Evolutionary conservation across 768 basidiomycete genomes (phyloP).

Genomic region (Tremella yokohamensis): DNA sequence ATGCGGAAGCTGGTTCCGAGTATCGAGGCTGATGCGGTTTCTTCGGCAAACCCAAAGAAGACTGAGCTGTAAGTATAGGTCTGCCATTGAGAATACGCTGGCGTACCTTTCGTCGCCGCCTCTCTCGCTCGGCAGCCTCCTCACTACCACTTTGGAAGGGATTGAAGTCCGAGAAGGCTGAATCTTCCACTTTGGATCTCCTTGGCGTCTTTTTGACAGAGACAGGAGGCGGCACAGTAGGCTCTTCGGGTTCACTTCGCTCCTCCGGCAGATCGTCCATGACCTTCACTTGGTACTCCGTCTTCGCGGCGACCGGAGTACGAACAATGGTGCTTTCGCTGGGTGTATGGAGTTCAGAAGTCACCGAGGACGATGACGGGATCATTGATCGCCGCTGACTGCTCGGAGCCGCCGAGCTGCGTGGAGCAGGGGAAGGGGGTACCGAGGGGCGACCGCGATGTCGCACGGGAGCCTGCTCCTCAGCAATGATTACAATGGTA

Average conservation of each 20-base stretch:
- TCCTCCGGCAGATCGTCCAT: conserved; percentile 26
- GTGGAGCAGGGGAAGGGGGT: conserved; percentile 5
- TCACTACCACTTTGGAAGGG: conserved; percentile 50
- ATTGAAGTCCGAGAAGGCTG: conserved; percentile 48
- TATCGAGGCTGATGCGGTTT: conserved; percentile 28
- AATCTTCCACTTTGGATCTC: conserved; percentile 28
- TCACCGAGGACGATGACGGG: conserved; percentile 13
- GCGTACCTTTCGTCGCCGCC: conserved; percentile 38
- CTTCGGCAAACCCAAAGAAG: conserved; percentile 22
- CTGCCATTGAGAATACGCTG: background rate
- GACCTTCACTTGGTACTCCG: conserved; percentile 6
- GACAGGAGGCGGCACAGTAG: conserved; percentile 1
- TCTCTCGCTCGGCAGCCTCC: conserved; percentile 31
- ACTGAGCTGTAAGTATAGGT: conserved; percentile 21
- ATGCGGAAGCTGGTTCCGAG: conserved; percentile 22
- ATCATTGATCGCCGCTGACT: conserved; percentile 15
- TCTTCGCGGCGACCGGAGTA: background rate
- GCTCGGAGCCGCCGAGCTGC: conserved; percentile 18
- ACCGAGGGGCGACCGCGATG: background rate
- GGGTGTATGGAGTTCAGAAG: conserved; percentile 4
- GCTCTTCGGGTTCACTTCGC: conserved; percentile 13
- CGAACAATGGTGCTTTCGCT: background rate
- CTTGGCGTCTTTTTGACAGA: conserved; percentile 27
- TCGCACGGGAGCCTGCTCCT: no score
- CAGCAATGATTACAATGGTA: no score